These are phyloP conservation scores for Talaromyces sp. DNA, from an alignment of 2,329 filamentous ascomycete species.

Conservation along the genomic window DNA sequence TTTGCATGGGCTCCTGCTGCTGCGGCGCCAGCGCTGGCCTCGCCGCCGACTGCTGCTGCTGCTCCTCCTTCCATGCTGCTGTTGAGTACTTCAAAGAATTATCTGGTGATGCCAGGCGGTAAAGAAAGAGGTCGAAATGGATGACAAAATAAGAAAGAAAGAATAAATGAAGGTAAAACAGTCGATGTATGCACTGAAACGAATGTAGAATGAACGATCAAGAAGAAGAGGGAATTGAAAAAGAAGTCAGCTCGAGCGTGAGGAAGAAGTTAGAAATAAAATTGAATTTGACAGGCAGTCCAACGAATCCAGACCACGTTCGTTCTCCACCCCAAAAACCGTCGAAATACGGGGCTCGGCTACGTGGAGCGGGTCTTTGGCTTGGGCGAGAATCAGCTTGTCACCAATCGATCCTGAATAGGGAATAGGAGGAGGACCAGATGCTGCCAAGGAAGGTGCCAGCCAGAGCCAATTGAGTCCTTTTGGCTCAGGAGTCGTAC, in stretches of 20 bases:
- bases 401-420: neutral
- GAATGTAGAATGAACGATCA: slow-evolving; percentile 5
- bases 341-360: neutral
- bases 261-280: neutral
- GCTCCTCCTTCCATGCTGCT: slow-evolving; percentile 18
- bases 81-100: neutral
- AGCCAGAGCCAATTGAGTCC: neutral
- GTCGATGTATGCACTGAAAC: neutral
- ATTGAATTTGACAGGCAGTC: neutral
- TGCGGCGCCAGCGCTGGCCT: slow-evolving; percentile 16
- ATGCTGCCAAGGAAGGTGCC: neutral
- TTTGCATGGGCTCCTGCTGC: slow-evolving; percentile 4
- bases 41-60: slow-evolving; percentile 18
- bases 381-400: neutral
- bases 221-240: neutral
- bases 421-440: neutral
- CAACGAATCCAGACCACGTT: slow-evolving; percentile 4
- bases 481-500: neutral
- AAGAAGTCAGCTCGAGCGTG: neutral
- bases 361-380: neutral
- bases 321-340: neutral
- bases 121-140: neutral
- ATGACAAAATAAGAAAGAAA: neutral
- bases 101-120: neutral
- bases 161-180: neutral